A percentile compares a stretch with the other conserved stretches of the same genome.
These are phyloP conservation scores for Bromus sterilis DNA, from an alignment of 176 grass and related monocot species.

Conservation along the genomic window DNA sequence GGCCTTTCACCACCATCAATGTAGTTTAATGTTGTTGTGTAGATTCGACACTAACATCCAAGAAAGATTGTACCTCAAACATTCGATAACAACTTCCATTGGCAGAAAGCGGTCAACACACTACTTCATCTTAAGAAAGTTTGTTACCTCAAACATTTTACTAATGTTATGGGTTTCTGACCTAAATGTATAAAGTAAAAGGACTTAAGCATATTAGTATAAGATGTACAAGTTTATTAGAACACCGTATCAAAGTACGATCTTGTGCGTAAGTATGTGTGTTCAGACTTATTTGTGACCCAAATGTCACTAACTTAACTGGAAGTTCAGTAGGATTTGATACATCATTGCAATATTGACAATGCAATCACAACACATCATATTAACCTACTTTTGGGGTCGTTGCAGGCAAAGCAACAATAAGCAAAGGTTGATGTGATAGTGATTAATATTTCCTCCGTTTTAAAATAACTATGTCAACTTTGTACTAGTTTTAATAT, in stretches of 20 bases:
- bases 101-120: no score
- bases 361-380: background rate
- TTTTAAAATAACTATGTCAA: no score
- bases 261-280: background rate
- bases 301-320: background rate
- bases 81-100: no score
- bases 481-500: no score
- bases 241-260: background rate
- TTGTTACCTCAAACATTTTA: background rate
- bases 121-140: background rate
- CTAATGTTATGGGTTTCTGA: constrained; percentile 2
- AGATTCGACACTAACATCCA: constrained; percentile 20
- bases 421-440: background rate
- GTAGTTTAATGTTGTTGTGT: constrained; percentile 22
- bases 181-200: background rate
- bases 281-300: background rate
- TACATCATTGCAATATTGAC: background rate
- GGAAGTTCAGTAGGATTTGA: background rate
- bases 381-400: background rate
- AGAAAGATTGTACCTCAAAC: background rate
- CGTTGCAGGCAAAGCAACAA: background rate
- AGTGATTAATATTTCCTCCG: background rate
- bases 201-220: no score
- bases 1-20: constrained; percentile 19
- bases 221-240: no score